These are phyloP conservation scores for Fusarium sacchari DNA, from an alignment of 2,329 filamentous ascomycete genomes.

Conservation along the genomic window DNA sequence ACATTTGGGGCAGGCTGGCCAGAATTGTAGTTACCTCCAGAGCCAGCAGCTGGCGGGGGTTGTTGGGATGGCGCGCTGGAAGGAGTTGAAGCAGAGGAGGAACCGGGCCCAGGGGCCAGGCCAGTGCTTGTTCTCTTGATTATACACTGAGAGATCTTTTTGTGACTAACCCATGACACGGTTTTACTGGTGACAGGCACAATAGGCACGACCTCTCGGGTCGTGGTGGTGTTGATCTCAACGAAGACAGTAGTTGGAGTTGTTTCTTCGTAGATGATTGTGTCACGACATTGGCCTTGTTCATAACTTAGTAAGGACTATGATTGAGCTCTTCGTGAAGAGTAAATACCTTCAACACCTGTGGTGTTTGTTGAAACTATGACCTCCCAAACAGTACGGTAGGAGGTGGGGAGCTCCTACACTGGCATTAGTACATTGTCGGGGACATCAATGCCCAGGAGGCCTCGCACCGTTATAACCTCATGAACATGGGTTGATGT, in stretches of 20 bases:
- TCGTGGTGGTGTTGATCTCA: neutral
- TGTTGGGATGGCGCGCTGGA: neutral
- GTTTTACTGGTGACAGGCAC: too few relatives aligned
- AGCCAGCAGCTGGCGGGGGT: neutral
- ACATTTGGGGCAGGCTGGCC: neutral
- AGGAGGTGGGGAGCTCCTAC: neutral
- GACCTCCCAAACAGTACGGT: neutral
- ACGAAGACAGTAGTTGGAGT: neutral
- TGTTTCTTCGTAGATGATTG: neutral
- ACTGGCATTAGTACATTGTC: too few relatives aligned
- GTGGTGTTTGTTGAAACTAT: neutral
- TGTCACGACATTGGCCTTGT: neutral
- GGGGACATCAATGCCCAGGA: too few relatives aligned
- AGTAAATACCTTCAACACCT: neutral
- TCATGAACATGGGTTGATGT: too few relatives aligned
- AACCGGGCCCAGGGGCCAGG: neutral
- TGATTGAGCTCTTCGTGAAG: too few relatives aligned
- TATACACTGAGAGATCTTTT: neutral
- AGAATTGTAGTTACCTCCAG: neutral
- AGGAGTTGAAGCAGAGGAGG: neutral
- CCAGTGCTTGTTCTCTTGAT: neutral
- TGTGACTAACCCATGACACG: rapidly evolving
- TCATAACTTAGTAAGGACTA: neutral
- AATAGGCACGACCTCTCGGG: neutral
- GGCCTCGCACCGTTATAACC: neutral